A percentile compares a stretch with the other conserved stretches of the same genome.
These are phyloP conservation scores for Mortierella sp. DNA, from an alignment of 371 early-diverging fungal genomes.

Conservation along the genomic window DNA sequence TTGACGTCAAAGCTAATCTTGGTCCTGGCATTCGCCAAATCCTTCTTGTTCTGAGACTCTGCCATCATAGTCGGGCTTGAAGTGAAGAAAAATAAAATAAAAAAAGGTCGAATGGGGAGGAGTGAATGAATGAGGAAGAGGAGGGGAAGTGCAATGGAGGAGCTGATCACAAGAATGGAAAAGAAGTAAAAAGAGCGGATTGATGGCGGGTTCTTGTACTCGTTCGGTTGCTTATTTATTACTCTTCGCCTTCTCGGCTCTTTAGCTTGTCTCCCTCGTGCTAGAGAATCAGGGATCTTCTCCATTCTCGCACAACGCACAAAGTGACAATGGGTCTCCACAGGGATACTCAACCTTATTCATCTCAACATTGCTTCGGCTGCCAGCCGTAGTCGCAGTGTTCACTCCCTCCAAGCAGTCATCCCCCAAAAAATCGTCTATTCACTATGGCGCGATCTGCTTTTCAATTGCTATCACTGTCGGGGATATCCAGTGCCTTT, in stretches of 20 bases:
- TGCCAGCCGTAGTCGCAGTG: neutral
- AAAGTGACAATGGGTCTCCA: conserved; percentile 8
- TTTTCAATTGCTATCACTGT: too few species aligned
- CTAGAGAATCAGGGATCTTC: neutral
- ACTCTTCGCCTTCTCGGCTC: neutral
- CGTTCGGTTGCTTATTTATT: neutral
- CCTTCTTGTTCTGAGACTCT: conserved; percentile 37
- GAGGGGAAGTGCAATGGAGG: too few species aligned
- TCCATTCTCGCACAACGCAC: neutral
- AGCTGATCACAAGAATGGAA: neutral
- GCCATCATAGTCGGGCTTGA: conserved; percentile 2
- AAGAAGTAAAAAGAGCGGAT: neutral
- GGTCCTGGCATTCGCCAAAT: conserved; percentile 30
- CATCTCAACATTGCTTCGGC: neutral
- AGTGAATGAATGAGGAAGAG: neutral
- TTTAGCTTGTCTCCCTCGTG: conserved; percentile 9
- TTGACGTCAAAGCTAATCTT: conserved; percentile 35
- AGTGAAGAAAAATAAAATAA: too few species aligned
- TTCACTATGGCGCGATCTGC: neutral
- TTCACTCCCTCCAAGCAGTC: neutral
- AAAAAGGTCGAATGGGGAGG: neutral
- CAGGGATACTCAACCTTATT: neutral
- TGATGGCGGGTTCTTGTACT: conserved; percentile 3
- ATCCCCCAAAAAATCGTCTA: neutral
- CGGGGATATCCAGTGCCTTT: too few species aligned